Base-by-base conservation (phyloP, 768 basidiomycete species). In the Suillus cothurnatus region DNA sequence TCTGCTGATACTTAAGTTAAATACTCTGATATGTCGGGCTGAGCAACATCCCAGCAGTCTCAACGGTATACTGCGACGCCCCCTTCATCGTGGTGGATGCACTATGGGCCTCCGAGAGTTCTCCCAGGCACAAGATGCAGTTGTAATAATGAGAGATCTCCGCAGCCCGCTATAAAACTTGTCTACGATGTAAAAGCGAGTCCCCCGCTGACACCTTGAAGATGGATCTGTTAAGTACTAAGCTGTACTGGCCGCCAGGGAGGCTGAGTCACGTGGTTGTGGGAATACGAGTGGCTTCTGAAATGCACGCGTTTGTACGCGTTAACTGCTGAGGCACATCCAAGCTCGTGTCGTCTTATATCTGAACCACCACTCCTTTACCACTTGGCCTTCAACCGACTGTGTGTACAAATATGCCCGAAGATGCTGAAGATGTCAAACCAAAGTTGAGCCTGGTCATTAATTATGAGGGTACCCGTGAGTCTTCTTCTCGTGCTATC, bases 401-500 rank as follows among this genome's bases (percentile, higher is more conserved):
- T 34, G 55, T 19, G 50, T 52, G 28, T 45, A 59, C 23, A 36
- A 57, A 43, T 66, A 77, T 76, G 75, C 73, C 73, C 2, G 73
- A 74, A 52, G 75, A 70, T 32, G 15, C 31, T 50, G 86, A 79
- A 68, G 89, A 91, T 63, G 84, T 86, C 31, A 91, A 91, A 73
- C 89, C 90, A 19, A 91, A 91, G 69, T 78, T 91, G 56, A 88
- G 86, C 73, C 74, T 91, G n/a, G 77, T 79, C 61, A 79, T 91
- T 69, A 73, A 75, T 41, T 86, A 82, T 65, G 87, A 89, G 63
- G 85, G 84, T 19, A 76, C 78, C 62, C 79, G 89, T 90, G 49
- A 68, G 83, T 70, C 52, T 64, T 21, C 39, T 26, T 4, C 28
- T 32, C 26, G 1, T 39, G 9, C 59, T 31, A n/a, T 49, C 4